phyloP scores from a whole-genome alignment of 1,139 yeast genomes.

The Geotrichum australiense region DNA sequence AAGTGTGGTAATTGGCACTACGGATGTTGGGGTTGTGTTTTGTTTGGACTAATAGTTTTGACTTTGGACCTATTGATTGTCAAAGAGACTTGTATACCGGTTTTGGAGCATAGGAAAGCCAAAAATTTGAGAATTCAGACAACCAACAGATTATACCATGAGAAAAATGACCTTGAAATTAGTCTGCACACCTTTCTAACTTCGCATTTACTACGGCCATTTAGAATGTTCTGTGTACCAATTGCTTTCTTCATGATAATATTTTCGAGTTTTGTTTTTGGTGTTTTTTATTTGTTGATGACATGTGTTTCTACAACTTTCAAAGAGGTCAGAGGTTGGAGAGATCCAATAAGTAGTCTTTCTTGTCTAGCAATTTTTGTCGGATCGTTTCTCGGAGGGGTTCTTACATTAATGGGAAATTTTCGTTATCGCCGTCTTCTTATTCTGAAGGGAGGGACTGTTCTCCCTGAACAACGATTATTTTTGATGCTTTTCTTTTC shows the following conservation, averaged over 20 bases:
- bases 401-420: constrained; percentile 35
- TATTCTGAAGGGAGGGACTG: constrained; percentile 44
- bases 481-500: constrained; percentile 43
- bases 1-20: constrained; percentile 48
- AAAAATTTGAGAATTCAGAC: constrained; percentile 49
- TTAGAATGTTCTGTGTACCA: constrained; percentile 42
- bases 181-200: constrained; percentile 36
- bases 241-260: constrained; percentile 39
- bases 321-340: constrained; percentile 34
- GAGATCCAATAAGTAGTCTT: constrained; percentile 43
- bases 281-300: constrained; percentile 39
- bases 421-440: constrained; percentile 52
- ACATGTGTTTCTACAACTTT: constrained; percentile 38
- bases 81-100: constrained; percentile 74
- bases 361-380: constrained; percentile 52
- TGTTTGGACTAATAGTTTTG: constrained; percentile 56
- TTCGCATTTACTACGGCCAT: constrained; percentile 39
- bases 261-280: constrained; percentile 43
- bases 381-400: constrained; percentile 48
- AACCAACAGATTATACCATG: constrained; percentile 45
- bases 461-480: constrained; percentile 56
- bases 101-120: constrained; percentile 53
- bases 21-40: constrained; percentile 58
- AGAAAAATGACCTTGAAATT: constrained; percentile 40
- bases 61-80: constrained; percentile 40